Base-by-base conservation (phyloP, 345 rosid species). In the Pseudoturritis turrita region DNA sequence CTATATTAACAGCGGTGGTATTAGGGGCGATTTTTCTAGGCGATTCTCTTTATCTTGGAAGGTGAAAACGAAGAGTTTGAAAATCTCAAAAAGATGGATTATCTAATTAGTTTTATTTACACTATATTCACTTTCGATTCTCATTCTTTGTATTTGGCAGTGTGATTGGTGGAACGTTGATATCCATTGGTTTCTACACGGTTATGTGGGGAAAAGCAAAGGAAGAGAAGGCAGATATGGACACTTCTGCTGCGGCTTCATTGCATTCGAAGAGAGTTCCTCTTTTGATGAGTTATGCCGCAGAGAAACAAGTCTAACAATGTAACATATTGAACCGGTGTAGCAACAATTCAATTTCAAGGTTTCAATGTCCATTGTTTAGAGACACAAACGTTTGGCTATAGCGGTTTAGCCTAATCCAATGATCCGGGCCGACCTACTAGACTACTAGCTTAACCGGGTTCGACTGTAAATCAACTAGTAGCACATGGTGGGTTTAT, bases 181-280 rank as follows among this genome's bases (percentile, higher is more conserved):
- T 92, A 68, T 78, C 95, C 0, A 29, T 85, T 0, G 96, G 98
- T 40, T 92, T 92, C 65, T 89, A 89, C 44, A 84, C 83, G 0
- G 89, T 89, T 13, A 83, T 92, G 83, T 92, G 98, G 98, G 96
- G 96, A 40, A 89, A 92, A 78, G 75, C 82, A 11, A 89, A 81
- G 61, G 91, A 92, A 62, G 89, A 79, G 61, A 70, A 76, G 37
- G 56, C n/a, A 0, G 88, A 83, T 45, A 35, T 5, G 7, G 77
- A 55, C 13, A 49, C 37, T 1, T 8, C 10, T 29, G 60, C 1
- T 0, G 19, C 61, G 0, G 0, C 72, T 23, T 50, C 73, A 4
- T 63, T 71, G 6, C 64, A 85, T 22, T 26, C 73, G 3, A 62
- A 81, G 62, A 81, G 77, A 77, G 83, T 57, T 10, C 93, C 96